Evolutionary conservation across 805 yeast species (phyloP), one percentile per base, ranked within the genome.

Genomic region (Metschnikowia continentalis): DNA sequence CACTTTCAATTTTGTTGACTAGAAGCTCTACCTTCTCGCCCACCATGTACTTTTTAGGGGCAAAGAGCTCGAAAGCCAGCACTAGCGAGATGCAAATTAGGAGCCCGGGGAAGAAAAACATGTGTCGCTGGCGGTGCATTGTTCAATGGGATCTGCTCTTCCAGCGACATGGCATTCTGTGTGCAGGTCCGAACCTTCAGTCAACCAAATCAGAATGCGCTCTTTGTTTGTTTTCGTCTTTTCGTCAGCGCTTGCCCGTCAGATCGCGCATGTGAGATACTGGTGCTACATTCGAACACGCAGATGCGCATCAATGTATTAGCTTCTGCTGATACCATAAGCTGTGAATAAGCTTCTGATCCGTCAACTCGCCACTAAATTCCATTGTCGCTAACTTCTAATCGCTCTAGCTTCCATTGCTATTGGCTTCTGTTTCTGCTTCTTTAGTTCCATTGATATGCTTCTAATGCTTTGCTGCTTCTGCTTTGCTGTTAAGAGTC

Each of bases 1-100:
- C 89, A 0, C 94, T 84, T 56, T 86, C 90, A 2, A 87, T 83
- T 57, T 88, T 86, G 67, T 90, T 89, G 23, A 88, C 90, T 22
- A 82, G 66, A 14, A 90, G 67, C 19, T 85, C 85, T 3, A 90
- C 89, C 33, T 66, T 69, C 26, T 90, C 88, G 0, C 86, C 88
- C 6, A 58, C 47, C 4, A 57, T 55, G 54, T 71, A 79, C 54
- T 70, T 70, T 10, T 59, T 71, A 13, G 75, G 74, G 15, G 69
- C 62, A 65, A 74, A 69, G 2, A 54, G 10, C 8, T 49, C 51
- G 6, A 56, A 39, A 37, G 55, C 58, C 47, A 45, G 49, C 45
- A 44, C 47, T 26, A 50, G 26, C 13, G 50, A 42, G 6, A 49
- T 35, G 33, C 47, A 43, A 40, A 43, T 37, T 22, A 52, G 43